These are phyloP conservation scores for Neonothopanus nambi DNA, from an alignment of 1,284 basidiomycete species.

Conservation along the genomic window DNA sequence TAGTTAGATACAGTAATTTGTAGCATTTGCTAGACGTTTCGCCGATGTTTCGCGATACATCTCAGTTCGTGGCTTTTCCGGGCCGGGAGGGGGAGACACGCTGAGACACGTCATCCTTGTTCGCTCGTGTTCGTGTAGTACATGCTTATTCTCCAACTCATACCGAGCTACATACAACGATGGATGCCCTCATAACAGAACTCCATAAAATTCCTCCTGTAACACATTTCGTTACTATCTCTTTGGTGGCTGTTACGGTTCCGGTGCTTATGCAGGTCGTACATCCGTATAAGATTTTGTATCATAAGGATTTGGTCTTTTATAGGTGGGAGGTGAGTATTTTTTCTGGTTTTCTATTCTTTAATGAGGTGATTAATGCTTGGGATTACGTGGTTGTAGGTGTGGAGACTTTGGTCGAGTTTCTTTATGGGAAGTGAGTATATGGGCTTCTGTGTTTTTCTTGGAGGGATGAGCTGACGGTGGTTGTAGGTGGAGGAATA, in stretches of 20 bases:
- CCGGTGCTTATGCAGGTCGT: constrained; percentile 63
- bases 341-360: constrained; percentile 21
- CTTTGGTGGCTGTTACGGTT: constrained; percentile 62
- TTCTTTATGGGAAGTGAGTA: constrained; percentile 76
- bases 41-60: too few species aligned
- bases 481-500: constrained; percentile 53
- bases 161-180: too few species aligned
- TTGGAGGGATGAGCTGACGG: neutral
- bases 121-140: too few species aligned
- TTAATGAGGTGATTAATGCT: neutral
- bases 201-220: constrained; percentile 84
- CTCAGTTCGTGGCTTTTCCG: too few species aligned
- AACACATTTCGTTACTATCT: constrained; percentile 70
- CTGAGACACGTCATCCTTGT: too few species aligned
- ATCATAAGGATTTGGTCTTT: constrained; percentile 51
- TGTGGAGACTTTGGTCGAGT: constrained; percentile 78
- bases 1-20: too few species aligned
- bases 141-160: too few species aligned
- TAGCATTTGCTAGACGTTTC: too few species aligned
- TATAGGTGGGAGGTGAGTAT: constrained; percentile 50
- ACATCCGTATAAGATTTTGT: constrained; percentile 56
- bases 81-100: too few species aligned
- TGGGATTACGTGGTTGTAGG: constrained; percentile 44
- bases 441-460: neutral
- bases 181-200: constrained; percentile 45